Base-by-base conservation (phyloP, 345 rosid species). In the Eucalyptus marginata region DNA sequence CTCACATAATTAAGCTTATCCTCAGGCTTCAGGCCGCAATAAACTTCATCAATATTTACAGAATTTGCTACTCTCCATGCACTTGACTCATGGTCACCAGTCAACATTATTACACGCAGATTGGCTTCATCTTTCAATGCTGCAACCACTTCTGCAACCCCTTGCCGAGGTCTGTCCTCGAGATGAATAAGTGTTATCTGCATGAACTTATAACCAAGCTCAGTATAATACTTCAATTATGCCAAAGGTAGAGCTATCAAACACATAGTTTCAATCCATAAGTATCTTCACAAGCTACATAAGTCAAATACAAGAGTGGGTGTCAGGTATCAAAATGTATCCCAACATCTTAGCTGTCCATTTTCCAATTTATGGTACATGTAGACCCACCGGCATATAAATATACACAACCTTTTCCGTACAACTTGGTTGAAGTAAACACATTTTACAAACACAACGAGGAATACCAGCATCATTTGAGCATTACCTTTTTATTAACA, bases 151-250 rank as follows among this genome's bases (percentile, higher is more conserved):
- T 94, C 97, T 81, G 95, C 90, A 87, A 95, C 98, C 59, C 98
- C 99, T 52, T 94, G 93, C 88, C 98, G 96, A 76, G 99, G 99
- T 91, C 93, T 96, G 93, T 98, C 99, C 94, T 96, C 99, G 1
- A 98, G 98, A 92, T 98, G 99, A 92, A 98, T 96, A 93, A 98
- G 91, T 86, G 99, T 93, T 91, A 98, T 96, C 98, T 97, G 89
- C 89, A 76, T 3, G 5, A 15, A 76, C 27, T 76, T 76, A 76
- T 76, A 20, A 76, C 9, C 47, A 36, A 76, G 47, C 4, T 76
- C 47, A 76, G 47, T 20, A 76, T 36, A 36, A 7, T 20, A 36
- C 83, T 76, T 76, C 47, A 76, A 40, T 76, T 40, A 6, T 76
- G 83, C 83, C 47, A 76, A 36, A 71, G 3, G 27, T 40, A 76